A percentile compares a stretch with the other conserved stretches of the same genome.
Conservation (phyloP, 805 yeast species). For the Yamadazyma sp. region DNA sequence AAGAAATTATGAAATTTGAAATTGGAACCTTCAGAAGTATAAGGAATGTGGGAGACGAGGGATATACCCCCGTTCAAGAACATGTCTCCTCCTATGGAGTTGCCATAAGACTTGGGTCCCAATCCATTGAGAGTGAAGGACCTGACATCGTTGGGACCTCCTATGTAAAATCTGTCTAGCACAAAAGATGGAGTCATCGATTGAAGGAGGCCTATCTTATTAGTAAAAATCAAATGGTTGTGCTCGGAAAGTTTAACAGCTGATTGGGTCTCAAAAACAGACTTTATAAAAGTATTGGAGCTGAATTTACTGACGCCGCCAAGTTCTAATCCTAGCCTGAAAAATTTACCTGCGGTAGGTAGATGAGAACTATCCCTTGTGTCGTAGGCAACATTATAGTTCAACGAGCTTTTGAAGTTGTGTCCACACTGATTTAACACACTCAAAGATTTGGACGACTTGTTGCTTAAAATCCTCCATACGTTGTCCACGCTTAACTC, state of each 20-base stretch:
- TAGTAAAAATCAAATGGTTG: conserved; percentile 26
- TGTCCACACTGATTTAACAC: conserved; percentile 45
- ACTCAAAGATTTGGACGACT: conserved; percentile 28
- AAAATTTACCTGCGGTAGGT: conserved; percentile 42
- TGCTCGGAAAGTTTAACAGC: conserved; percentile 23
- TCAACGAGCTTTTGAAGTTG: conserved; percentile 44
- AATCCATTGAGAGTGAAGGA: conserved; percentile 52
- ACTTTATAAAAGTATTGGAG: conserved; percentile 40
- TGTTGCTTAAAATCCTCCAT: conserved; percentile 36
- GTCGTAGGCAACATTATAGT: conserved; percentile 42
- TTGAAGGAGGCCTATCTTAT: conserved; percentile 34
- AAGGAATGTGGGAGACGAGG: conserved; percentile 44
- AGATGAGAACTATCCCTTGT: conserved; percentile 43
- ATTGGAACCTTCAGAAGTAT: conserved; percentile 39
- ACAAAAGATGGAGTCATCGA: conserved; percentile 30
- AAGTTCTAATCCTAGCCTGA: conserved; percentile 37
- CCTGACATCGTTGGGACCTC: conserved; percentile 62
- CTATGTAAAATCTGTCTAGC: conserved; percentile 53
- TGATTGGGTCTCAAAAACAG: conserved; percentile 39
- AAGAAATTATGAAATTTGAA: conserved; percentile 50
- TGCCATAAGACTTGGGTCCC: conserved; percentile 53
- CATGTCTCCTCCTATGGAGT: conserved; percentile 54
- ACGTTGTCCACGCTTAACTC: conserved; percentile 49
- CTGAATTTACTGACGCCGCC: conserved; percentile 30
- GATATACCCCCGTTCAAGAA: conserved; percentile 49